These are phyloP conservation scores for Pleurotus sapidus DNA, from an alignment of 768 basidiomycete species.

Conservation along the genomic window DNA sequence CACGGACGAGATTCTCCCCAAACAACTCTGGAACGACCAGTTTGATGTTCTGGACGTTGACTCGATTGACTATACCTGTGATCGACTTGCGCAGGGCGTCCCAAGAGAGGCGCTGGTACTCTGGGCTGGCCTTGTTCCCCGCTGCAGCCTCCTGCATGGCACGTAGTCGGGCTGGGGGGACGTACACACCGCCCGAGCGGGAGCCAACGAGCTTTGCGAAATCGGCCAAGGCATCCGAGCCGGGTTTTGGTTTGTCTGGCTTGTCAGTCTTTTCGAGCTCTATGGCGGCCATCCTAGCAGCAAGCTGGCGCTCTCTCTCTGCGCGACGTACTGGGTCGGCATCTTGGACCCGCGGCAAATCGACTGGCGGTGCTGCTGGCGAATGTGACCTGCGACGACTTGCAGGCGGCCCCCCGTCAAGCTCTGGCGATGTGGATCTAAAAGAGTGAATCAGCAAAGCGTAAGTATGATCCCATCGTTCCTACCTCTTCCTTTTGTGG, in stretches of 20 bases:
- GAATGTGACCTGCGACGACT: constrained; percentile 45
- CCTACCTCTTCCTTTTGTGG: constrained; percentile 51
- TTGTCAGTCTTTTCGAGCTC: constrained; percentile 64
- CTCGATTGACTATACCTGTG: constrained; percentile 99
- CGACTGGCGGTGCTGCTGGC: constrained; percentile 24
- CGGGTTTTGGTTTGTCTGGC: constrained; percentile 42
- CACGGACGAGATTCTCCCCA: constrained; percentile 89
- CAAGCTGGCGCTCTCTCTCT: constrained; percentile 78
- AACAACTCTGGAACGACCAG: constrained; percentile 89
- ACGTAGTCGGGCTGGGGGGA: constrained; percentile 90
- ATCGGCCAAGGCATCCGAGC: constrained; percentile 75
- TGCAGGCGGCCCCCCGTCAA: constrained; percentile 39
- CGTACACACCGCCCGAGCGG: constrained; percentile 91
- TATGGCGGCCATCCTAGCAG: constrained; percentile 63
- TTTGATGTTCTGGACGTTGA: constrained; percentile 97
- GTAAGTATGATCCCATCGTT: not conserved
- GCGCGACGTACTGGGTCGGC: constrained; percentile 74
- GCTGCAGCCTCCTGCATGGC: constrained; percentile 85
- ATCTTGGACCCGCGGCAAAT: constrained; percentile 50
- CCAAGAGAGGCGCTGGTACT: constrained; percentile 96
- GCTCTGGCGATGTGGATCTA: constrained; percentile 51
- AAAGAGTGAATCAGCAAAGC: not conserved
- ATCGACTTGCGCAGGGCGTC: constrained; percentile 96
- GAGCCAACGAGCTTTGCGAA: constrained; percentile 83
- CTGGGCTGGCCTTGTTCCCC: constrained; percentile 77